Evolutionary conservation across 495 filamentous ascomycete species (phyloP), one percentile per base, ranked within the genome.

Genomic region (Penicillium maclennaniae): DNA sequence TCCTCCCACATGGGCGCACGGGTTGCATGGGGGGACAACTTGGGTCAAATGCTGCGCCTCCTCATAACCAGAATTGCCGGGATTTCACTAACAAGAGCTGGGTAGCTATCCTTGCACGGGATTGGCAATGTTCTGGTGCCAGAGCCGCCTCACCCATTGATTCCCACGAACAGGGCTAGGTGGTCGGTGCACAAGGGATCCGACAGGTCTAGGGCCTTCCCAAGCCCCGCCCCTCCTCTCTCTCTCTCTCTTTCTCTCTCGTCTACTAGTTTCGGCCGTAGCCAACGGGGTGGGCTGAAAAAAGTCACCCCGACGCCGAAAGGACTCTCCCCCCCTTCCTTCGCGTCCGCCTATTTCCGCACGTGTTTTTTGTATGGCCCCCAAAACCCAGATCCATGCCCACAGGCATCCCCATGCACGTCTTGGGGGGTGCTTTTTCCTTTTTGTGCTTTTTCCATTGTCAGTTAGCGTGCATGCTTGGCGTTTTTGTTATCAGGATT

Each of bases 401-500:
- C 23, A 2, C 23, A 23, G 5, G 23, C 23, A 2, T 23, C 23
- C 23, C 8, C 10, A 34, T 12, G 31, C 27, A 43, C 25, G 47
- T 34, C 31, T 50, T 42, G 9, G 25, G 39, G 23, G 27, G 25
- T 7, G 25, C 34, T 39, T 25, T 43, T 39, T 25, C 26, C 49
- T 12, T 45, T 45, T 45, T 51, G 31, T 34, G 31, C 31, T 34
- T 34, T 34, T 34, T 12, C 49, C 41, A 14, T 37, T 51, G 23
- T 8, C 2, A 21, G 42, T 45, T 52, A 52, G 49, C 34, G 17
- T 51, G 49, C 49, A 52, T 45, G 43, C 23, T 39, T 52, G 21
- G 34, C 34, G 2, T 23, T 43, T 27, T 44, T 43, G 39, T 44
- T 43, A 48, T 48, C 46, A 19, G 1, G 19, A n/a, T 23, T 23